Base-by-base conservation (phyloP, 75 land plant species). In the Pseudotsuga menziesii region DNA sequence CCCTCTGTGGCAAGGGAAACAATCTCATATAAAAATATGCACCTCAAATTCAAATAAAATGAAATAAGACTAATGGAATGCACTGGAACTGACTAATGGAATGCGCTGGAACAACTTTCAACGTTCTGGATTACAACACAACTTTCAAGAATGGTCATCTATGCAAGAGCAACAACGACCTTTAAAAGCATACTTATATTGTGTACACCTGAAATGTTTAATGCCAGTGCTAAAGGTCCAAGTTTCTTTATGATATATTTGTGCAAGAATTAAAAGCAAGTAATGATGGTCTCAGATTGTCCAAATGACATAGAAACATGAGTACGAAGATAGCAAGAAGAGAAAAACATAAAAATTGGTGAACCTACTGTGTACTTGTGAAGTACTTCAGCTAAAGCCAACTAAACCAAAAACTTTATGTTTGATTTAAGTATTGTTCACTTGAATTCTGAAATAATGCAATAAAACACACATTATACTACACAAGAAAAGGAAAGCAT, bases 321-420 rank as follows among this genome's bases (percentile, higher is more conserved):
- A 67, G n/a, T 5, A 67, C 0, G n/a, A 67, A 67, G 36, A 64
- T 39, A 39, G 70, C 70, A 32, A 35, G 29, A 1, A 32, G 16
- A 16, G 70, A 15, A 64, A 19, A 35, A 32, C 39, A 16, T 64
- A 1, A 35, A 26, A 19, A 36, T 36, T 0, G 54, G 54, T 48
- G 52, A 96, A 19, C 41, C 19, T 20, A 41, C 23, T 39, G 23
- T 41, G 13, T 41, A 41, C 48, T 69, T 9, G 48, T 69, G 39
- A 19, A 41, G 25, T 20, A 36, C 19, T 36, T 64, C 69, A 5
- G 69, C 39, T 12, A 41, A 41, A 39, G 20, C n/a, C 52, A 69
- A 41, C 72, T 6, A 69, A 69, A 44, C 36, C 14, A 64, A 67
- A 8, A 41, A 39, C 41, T n/a, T 3, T 44, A 69, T 69, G n/a